phyloP scores from a whole-genome alignment of 352 stramenopile species.

The Globisporangium paroecandrum region DNA sequence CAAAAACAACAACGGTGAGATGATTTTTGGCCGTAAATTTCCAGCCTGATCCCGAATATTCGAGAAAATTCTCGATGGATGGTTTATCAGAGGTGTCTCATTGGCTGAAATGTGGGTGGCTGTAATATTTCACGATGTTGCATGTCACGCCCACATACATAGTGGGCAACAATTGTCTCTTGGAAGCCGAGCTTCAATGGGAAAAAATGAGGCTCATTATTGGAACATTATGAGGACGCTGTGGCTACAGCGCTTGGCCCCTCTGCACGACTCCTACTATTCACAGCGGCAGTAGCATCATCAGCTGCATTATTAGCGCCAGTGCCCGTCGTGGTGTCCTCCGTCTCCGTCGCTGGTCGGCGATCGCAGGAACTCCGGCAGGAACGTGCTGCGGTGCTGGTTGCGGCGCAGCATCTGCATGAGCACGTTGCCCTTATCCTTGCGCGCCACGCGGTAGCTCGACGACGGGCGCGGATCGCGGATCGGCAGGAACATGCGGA shows the following conservation, averaged over 20 bases:
- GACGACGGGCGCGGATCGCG: constrained; percentile 36
- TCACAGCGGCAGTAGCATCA: background rate
- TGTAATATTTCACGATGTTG: background rate
- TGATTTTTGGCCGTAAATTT: constrained; percentile 6
- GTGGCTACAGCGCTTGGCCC: background rate
- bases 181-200: background rate
- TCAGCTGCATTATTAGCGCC: background rate
- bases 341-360: background rate
- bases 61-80: constrained; percentile 31
- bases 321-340: background rate
- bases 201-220: background rate
- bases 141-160: background rate
- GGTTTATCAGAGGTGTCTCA: background rate
- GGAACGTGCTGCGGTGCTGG: constrained; percentile 11
- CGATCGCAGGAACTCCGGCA: constrained; percentile 12
- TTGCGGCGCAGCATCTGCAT: constrained; percentile 50
- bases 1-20: background rate
- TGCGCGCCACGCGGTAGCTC: constrained; percentile 35
- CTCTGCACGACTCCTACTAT: background rate
- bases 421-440: constrained; percentile 47
- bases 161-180: background rate
- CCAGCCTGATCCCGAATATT: constrained; percentile 9
- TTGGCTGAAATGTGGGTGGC: background rate
- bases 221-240: background rate
- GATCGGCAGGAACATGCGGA: constrained; percentile 61